Base-by-base conservation (phyloP, 495 filamentous ascomycete species). In the Daldinia vernicosa region DNA sequence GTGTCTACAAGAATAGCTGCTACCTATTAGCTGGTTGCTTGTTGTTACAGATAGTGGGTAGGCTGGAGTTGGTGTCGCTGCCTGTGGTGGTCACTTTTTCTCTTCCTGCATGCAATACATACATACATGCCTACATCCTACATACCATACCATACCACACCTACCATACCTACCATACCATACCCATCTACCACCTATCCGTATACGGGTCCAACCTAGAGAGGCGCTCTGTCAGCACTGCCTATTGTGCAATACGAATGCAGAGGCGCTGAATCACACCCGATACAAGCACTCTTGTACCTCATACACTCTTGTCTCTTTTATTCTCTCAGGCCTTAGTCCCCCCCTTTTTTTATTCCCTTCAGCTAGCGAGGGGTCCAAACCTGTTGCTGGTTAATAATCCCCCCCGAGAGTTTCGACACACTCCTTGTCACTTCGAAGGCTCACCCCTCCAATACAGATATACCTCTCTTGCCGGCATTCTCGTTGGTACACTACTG, bases 391-490 rank as follows among this genome's bases (percentile, higher is more conserved):
- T 69, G 66, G 63, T 59, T 63, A 33, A 69, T 54, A 47, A 22
- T 47, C 33, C 28, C 65, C 58, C 70, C 65, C 59, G 65, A 72
- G 55, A 66, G 57, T 54, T 63, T 73, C 66, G 56, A 61, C 57
- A 22, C 56, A 73, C 70, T 72, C 70, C 70, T 73, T 73, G 70
- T 73, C 66, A 66, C 65, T 66, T 69, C 57, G 61, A 72, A 73
- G 22, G 60, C 70, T 73, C 70, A 73, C 70, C 65, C 70, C 70
- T 69, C 70, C 70, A 73, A 69, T 73, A 73, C 66, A 73, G 70
- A 61, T 69, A 68, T 72, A 72, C 66, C 52, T 64, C 50, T 63
- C 24, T 32, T 43, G 63, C 69, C 60, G 60, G 47, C 70, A 24
- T 62, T 65, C 70, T 69, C 70, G 61, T 69, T 60, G 70, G 70